Base-by-base conservation (phyloP, 2,329 filamentous ascomycete species). In the Ophiocordyceps unilateralis region DNA sequence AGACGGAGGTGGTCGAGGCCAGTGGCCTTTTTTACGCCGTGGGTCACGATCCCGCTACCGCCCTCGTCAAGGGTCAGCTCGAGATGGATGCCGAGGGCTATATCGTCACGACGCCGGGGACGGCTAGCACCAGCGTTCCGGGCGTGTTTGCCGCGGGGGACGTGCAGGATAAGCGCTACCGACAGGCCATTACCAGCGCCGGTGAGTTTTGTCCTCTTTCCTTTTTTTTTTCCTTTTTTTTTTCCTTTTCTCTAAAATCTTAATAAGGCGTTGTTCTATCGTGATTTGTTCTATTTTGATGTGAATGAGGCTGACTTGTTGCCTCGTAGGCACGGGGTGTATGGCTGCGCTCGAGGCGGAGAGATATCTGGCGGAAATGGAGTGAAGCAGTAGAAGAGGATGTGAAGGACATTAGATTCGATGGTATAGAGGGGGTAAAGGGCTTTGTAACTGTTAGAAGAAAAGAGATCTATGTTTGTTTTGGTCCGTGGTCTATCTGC, bases 11-110 rank as follows among this genome's bases (percentile, higher is more conserved):
- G n/a, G 68, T 95, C 41, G 78, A 86, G 52, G 89, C 89, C 41
- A 93, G 83, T 62, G 91, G 91, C 23, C 72, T 98, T 21, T 98
- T 98, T 67, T 98, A 98, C 63, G 91, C 93, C 55, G 82, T 98
- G 43, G 91, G 91, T 21, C 91, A 98, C 66, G 89, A 95, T 60
- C 91, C 91, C 12, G 93, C 91, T 41, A 96, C 86, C 1, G 57
- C 65, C n/a, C 71, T 98, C 36, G 82, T 98, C 65, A 93, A 91
- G 74, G 86, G 76, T 42, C 87, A 96, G 68, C 56, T 98, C 47
- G 74, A 91, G 48, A 83, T 82, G 55, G 93, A 98, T 57, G 74
- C 76, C 49, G 89, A 98, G 49, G 87, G 86, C 20, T 98, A 98
- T 65, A 77, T 98, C 46, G 62, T 87, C 53, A 98, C 91, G 44